Conservation (phyloP, 495 filamentous ascomycete genomes). For the Astrocystis sublimbata region DNA sequence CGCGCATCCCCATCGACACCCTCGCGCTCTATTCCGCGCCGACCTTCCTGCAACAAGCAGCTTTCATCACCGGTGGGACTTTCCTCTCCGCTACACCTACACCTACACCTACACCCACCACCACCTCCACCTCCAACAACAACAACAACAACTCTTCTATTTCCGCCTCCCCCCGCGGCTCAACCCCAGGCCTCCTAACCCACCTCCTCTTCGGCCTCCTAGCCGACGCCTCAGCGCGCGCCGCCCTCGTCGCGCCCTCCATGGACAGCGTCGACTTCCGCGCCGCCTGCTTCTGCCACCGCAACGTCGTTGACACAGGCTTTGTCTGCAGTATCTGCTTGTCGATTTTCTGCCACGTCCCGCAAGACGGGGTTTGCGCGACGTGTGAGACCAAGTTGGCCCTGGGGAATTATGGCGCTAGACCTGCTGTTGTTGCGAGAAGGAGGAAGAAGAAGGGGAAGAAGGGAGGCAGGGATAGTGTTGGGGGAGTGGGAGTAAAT, state of each 20-base stretch:
- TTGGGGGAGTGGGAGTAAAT: too few species aligned
- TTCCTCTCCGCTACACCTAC: conserved; percentile 82
- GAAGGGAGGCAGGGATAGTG: too few species aligned
- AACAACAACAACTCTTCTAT: too few species aligned
- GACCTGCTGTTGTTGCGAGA: conserved; percentile 78
- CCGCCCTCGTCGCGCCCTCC: conserved; percentile 69
- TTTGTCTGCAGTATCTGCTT: conserved; percentile 96
- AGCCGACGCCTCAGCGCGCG: conserved; percentile 67
- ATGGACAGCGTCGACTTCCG: conserved; percentile 92
- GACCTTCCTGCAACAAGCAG: conserved; percentile 93
- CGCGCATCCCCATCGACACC: conserved; percentile 86
- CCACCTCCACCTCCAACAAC: too few species aligned
- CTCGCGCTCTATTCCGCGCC: conserved; percentile 75
- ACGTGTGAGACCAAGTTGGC: conserved; percentile 88
- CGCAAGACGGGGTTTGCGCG: conserved; percentile 66
- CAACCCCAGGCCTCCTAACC: conserved; percentile 69
- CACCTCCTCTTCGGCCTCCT: conserved; percentile 97
- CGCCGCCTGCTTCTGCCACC: conserved; percentile 95
- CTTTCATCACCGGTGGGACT: conserved; percentile 83
- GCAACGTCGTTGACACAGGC: conserved; percentile 84
- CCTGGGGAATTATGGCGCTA: conserved; percentile 70
- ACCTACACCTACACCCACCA: too few species aligned
- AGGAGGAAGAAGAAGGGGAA: conserved; percentile 65
- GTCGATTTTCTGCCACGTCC: conserved; percentile 63
- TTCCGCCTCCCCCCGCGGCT: conserved; percentile 57